Evolutionary conservation across 768 basidiomycete species (phyloP).

Genomic region (Pseudohyphozyma bogoriensis): DNA sequence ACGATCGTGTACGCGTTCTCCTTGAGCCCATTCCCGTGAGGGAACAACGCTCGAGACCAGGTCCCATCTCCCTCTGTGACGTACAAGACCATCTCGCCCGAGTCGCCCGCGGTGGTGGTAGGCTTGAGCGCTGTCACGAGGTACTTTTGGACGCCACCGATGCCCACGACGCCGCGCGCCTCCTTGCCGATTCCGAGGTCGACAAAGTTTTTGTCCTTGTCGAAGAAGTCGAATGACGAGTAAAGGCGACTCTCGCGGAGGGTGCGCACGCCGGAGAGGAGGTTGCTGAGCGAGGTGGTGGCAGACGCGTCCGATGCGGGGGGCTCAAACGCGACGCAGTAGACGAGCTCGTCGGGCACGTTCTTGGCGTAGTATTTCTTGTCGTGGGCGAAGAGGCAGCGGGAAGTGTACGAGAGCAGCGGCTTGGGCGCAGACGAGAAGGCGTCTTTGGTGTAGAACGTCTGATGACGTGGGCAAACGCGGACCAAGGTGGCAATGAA

Average conservation of each 20-base stretch:
- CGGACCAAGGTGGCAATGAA: too few relatives aligned
- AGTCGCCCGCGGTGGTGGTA: slow-evolving; percentile 37
- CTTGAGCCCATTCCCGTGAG: slow-evolving; percentile 57
- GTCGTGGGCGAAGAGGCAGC: slow-evolving; percentile 84
- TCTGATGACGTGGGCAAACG: slow-evolving; percentile 44
- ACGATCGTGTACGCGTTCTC: slow-evolving; percentile 96
- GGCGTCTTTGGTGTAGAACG: slow-evolving; percentile 76
- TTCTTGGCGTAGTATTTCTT: slow-evolving; percentile 70
- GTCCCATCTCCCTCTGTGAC: slow-evolving; percentile 69
- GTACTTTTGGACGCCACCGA: slow-evolving; percentile 87
- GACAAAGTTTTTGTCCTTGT: slow-evolving; percentile 53
- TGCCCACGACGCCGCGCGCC: slow-evolving; percentile 78
- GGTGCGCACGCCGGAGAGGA: slow-evolving; percentile 42
- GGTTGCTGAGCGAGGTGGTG: slow-evolving; percentile 31
- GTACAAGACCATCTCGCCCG: slow-evolving; percentile 71
- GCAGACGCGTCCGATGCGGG: slow-evolving; percentile 24
- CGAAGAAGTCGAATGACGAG: slow-evolving; percentile 78
- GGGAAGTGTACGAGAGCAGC: slow-evolving; percentile 60
- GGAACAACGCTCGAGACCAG: slow-evolving; percentile 87
- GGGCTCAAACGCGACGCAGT: slow-evolving; percentile 79
- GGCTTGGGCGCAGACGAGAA: slow-evolving; percentile 54
- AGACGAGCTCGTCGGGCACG: slow-evolving; percentile 64
- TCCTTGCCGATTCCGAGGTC: slow-evolving; percentile 71
- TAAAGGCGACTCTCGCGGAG: slow-evolving; percentile 55
- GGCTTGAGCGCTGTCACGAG: slow-evolving; percentile 83